Evolutionary conservation across 805 yeast species (phyloP), one percentile per base, ranked within the genome.

Genomic region (Kodamaea fukazawae): DNA sequence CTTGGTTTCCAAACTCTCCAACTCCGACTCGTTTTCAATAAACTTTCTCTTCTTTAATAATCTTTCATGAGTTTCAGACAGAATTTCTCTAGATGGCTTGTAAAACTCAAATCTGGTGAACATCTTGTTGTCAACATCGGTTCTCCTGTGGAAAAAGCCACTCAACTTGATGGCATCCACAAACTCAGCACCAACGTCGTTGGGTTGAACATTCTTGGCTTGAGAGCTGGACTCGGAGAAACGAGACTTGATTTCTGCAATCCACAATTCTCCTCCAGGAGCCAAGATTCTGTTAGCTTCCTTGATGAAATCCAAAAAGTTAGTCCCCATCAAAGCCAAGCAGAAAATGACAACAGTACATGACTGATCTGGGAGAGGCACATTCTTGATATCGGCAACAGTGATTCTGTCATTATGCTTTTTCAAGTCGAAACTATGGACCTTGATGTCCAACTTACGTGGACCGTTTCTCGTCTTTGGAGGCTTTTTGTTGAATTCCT

Each of bases 301-400:
- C 42, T 81, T 73, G 38, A 93, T 78, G 57, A 93, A 93, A 57
- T 93, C 98, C 45, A 90, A 67, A 58, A 91, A 89, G 57, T 93
- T 93, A 3, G 98, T 91, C 3, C 99, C 99, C 99, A 93, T 93
- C 43, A 93, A 70, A 0, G 98, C 93, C 36, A 93, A 71, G 61
- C 99, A 93, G 62, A 90, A 93, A 4, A 93, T 77, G n/a, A 87
- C 99, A 32, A 93, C 72, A 16, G 89, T 78, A 53, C 93, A 88
- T 1, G 93, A 83, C 39, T 74, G 74, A 57, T 89, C 88, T 2
- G 71, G 74, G 47, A 93, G 63, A 14, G 99, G 99, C 8, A 91
- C 96, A 53, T 87, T 75, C 57, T 80, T 84, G 49, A 93, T 86
- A 67, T 93, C 99, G 0, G 98, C 97, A n/a, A 91, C 98, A 0